Evolutionary conservation across 352 stramenopile species (phyloP), one percentile per base, ranked within the genome.

Genomic region (Blastocystis sp.): DNA sequence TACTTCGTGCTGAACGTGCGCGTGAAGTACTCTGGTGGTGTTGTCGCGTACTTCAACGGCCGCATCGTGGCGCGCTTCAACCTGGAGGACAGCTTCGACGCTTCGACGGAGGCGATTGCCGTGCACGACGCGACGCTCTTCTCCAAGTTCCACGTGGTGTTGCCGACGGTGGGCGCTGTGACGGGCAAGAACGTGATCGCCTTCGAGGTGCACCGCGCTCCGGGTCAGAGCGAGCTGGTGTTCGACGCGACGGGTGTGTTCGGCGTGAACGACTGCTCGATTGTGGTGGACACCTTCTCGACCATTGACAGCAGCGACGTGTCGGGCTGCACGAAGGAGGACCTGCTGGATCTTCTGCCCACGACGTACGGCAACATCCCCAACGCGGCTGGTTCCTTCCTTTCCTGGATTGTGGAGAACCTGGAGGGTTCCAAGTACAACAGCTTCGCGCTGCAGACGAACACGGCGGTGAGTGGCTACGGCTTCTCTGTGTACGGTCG

Each of bases 1-100:
- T 80, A 80, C 41, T 41, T 63, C 55, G 69, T 80, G 69, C 31
- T 80, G 69, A 88, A 88, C 45, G 77, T 76, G 29, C 33, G 61
- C 33, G 37, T 76, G 33, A 70, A 71, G 37, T 88, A 76, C 29
- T 3, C 24, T 0, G 77, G 61, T 39, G 77, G 77, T 59, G 41
- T 88, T 2, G 77, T 13, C n/a, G 77, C 4, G 21, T 88, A 88
- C 51, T 61, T 88, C 35, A 88, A 88, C 51, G 77, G 77, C 39
- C 1, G 51, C 45, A 35, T 60, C 29, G 63, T 88, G 12, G 61
- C 61, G 21, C 63, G 61, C 31, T 71, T 80, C 39, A 89, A 89
- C 60, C 31, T 89, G 59, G 21, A 35, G 21, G 79, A 77, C 10
- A 24, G 41, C 29, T 89, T 89, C 79, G 67, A 77, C n/a, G 50